Evolutionary conservation across 495 filamentous ascomycete species (phyloP), one percentile per base, ranked within the genome.

Genomic region (Evernia prunastri): DNA sequence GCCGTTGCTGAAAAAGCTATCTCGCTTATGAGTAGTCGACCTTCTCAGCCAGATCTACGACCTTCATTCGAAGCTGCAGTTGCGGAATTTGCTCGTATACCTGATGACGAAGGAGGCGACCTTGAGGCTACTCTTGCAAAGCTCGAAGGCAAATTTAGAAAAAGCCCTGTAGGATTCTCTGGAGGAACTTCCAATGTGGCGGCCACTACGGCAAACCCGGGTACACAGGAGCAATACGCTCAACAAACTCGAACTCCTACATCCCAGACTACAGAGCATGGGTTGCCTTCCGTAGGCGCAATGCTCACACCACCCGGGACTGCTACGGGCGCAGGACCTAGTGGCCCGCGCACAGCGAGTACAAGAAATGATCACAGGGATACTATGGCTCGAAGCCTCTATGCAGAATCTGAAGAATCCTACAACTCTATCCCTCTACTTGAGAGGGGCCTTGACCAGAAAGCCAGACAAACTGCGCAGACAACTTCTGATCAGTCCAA

Each of bases 31-130:
- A 86, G 84, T 58, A 90, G 87, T 0, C 85, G 88, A 69, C 89
- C 87, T 3, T 89, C 87, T 4, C 87, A 91, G 69, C 87, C 86
- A 18, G 81, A 90, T 47, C 77, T 94, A 77, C 81, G 90, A 47
- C 88, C 89, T 15, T 96, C 92, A 1, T 97, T 97, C 63, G 90
- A 97, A 74, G 86, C 84, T 13, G 93, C 95, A 63, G 90, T 96
- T 35, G 87, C 91, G 58, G 88, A 90, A 68, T 86, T 98, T 66
- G 90, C 92, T 12, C 85, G 88, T 62, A 89, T 98, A 29, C 91
- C 92, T 0, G 95, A 99, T 72, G 89, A 93, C 64, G 89, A 90
- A 61, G 91, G 94, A 73, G 93, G 92, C n/a, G 92, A 93, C 25
- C 83, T 97, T 57, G 94, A 97, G 71, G 91, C 92, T 18, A 91